phyloP scores from a whole-genome alignment of 1,139 yeast genomes.

The Diutina neorugosa region DNA sequence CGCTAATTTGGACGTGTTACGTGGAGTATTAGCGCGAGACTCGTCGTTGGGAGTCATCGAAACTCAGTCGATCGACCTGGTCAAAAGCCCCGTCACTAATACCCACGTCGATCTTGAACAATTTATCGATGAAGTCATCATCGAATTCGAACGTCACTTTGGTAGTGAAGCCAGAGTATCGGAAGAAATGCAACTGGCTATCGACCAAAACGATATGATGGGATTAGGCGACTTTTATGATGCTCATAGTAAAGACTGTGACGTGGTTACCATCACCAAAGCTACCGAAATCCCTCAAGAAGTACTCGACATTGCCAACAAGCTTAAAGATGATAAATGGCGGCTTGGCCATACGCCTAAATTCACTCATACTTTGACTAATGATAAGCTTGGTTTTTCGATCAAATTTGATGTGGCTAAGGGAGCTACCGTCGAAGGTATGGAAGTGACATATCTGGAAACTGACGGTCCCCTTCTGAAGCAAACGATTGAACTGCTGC shows the following conservation, averaged over 20 bases:
- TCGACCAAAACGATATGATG: slow-evolving; percentile 21
- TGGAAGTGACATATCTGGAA: not conserved
- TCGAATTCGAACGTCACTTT: slow-evolving; percentile 30
- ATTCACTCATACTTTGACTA: slow-evolving; percentile 35
- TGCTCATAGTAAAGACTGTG: slow-evolving; percentile 8
- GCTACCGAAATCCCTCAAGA: slow-evolving; percentile 31
- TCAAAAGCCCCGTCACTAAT: slow-evolving; percentile 66
- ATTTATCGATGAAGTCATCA: slow-evolving; percentile 36
- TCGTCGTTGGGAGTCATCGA: slow-evolving; percentile 34
- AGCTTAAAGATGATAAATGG: slow-evolving; percentile 57
- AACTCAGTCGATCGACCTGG: slow-evolving; percentile 61
- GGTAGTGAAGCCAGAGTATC: slow-evolving; percentile 11
- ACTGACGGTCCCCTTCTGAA: slow-evolving; percentile 2
- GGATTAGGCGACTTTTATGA: slow-evolving; percentile 23
- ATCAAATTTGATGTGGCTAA: slow-evolving; percentile 26
- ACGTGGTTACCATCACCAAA: slow-evolving; percentile 15
- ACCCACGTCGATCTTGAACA: slow-evolving; percentile 31
- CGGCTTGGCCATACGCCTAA: slow-evolving; percentile 59
- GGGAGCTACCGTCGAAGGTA: not conserved
- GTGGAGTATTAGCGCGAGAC: slow-evolving; percentile 42
- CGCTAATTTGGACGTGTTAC: slow-evolving; percentile 47
- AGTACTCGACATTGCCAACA: slow-evolving; percentile 28
- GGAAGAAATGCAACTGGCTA: slow-evolving; percentile 10
- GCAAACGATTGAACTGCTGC: slow-evolving; percentile 11
- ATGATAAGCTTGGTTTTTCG: slow-evolving; percentile 13